These are phyloP conservation scores for Stephania japonica DNA, from an alignment of 164 flowering plant genomes.

Conservation along the genomic window DNA sequence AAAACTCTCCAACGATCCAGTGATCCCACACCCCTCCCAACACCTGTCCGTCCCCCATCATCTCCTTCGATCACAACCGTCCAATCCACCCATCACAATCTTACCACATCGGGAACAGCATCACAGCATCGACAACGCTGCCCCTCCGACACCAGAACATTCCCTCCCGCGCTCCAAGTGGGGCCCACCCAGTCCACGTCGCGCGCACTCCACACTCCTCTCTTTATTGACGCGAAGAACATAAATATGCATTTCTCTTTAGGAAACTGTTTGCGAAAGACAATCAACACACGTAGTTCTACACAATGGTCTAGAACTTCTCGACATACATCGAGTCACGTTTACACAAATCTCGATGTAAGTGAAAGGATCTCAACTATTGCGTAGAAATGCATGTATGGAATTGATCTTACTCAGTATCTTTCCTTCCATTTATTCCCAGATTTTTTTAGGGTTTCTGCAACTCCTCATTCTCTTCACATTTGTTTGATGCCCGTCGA, in stretches of 20 bases:
- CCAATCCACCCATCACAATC: not conserved
- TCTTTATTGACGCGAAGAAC: too few species aligned
- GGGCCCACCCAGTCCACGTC: not conserved
- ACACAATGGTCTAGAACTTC: too few species aligned
- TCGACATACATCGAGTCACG: too few species aligned
- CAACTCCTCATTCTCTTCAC: not conserved
- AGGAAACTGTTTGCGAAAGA: too few species aligned
- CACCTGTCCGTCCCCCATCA: not conserved
- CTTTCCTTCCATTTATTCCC: not conserved
- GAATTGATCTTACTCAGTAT: not conserved
- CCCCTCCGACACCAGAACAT: not conserved
- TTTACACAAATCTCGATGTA: too few species aligned
- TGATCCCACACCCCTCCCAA: not conserved
- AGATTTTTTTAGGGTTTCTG: not conserved
- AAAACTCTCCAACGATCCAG: not conserved
- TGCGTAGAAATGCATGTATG: not conserved
- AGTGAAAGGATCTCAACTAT: not conserved
- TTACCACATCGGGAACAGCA: not conserved
- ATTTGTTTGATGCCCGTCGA: not conserved
- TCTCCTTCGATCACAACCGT: not conserved
- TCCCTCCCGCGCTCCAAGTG: not conserved
- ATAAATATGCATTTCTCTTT: too few species aligned
- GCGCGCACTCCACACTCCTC: constrained; percentile 1
- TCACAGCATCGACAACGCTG: not conserved
- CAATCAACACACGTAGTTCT: too few species aligned